Conservation (phyloP, 1,284 basidiomycete species). For the Apiotrichum domesticum region DNA sequence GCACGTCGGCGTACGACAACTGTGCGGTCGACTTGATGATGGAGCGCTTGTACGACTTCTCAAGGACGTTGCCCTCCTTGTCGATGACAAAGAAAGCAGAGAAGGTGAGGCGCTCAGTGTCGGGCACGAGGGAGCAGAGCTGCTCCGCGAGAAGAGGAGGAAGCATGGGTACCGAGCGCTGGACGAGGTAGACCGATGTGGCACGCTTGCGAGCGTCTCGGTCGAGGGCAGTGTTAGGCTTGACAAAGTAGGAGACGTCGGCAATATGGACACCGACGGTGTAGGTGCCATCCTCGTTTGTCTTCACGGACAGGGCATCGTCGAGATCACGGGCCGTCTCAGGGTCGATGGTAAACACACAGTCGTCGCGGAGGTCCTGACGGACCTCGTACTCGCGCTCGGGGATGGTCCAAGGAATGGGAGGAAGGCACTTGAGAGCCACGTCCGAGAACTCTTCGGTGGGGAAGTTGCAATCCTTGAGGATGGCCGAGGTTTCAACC, state of each 20-base stretch:
- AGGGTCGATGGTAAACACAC: constrained; percentile 92
- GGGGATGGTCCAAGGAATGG: constrained; percentile 76
- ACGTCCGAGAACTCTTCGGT: constrained; percentile 88
- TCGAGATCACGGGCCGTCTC: constrained; percentile 84
- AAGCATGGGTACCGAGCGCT: constrained; percentile 92
- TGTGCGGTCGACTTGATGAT: constrained; percentile 78
- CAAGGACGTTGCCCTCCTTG: constrained; percentile 70
- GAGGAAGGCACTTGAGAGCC: constrained; percentile 92
- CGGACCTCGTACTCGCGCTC: constrained; percentile 82
- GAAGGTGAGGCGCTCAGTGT: constrained; percentile 82
- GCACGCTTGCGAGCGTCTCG: constrained; percentile 96
- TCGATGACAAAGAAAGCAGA: constrained; percentile 81
- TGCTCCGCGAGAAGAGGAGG: constrained; percentile 85
- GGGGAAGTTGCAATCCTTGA: constrained; percentile 98
- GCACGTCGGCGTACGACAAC: constrained; percentile 74
- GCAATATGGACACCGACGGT: constrained; percentile 91
- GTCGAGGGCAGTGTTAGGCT: constrained; percentile 91
- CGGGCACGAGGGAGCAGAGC: constrained; percentile 83
- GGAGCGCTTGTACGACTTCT: constrained; percentile 88
- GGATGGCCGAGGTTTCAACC: constrained; percentile 91
- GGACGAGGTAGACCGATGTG: constrained; percentile 93
- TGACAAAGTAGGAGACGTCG: constrained; percentile 94
- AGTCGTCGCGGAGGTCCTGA: constrained; percentile 75
- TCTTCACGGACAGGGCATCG: constrained; percentile 83
- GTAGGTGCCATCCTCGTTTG: constrained; percentile 82